Evolutionary conservation across 331 rosid species (phyloP), one percentile per base, ranked within the genome.

Genomic region (Quercus lobata): DNA sequence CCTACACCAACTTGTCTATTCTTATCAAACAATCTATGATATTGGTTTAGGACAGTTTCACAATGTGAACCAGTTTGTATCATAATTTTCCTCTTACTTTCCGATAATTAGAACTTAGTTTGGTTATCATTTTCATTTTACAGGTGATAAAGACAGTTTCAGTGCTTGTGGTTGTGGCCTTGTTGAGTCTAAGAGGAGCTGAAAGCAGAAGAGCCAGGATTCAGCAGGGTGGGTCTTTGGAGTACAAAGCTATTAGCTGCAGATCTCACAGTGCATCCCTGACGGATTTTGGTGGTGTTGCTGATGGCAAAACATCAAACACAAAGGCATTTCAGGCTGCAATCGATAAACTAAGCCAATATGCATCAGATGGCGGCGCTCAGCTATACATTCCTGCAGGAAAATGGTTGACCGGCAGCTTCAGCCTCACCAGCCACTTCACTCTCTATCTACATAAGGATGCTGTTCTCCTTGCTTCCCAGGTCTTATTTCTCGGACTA

Each of bases 221-320:
- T 1, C 11, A 10, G 49, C 32, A 30, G 19, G 75, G 11, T 37
- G 86, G 71, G 21, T 46, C 73, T 8, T 72, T 82, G 34, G 86
- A 78, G 81, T 88, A 83, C 83, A 57, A 55, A 2, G 89, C 89
- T 10, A 83, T 85, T 46, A 88, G 65, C 22, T 88, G 91, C 79
- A 88, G 91, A 76, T 84, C 82, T 24, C 89, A 85, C 76, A 88
- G 80, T 56, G 91, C 89, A 21, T 80, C 89, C 2, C 32, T 88
- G 68, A 80, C 82, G 4, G 91, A 88, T 11, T 85, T 76, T 60
- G 89, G 89, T 49, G 91, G 91, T 69, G 92, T 88, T 34, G 92
- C 88, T 79, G 92, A 86, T 82, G 92, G 92, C 1, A 76, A 53
- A 68, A 83, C 92, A 30, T 88, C 92, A 32, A 88, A 88, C 66